Evolutionary conservation across 2,329 filamentous ascomycete genomes (phyloP).

Genomic region (Lecanicillium sp.): DNA sequence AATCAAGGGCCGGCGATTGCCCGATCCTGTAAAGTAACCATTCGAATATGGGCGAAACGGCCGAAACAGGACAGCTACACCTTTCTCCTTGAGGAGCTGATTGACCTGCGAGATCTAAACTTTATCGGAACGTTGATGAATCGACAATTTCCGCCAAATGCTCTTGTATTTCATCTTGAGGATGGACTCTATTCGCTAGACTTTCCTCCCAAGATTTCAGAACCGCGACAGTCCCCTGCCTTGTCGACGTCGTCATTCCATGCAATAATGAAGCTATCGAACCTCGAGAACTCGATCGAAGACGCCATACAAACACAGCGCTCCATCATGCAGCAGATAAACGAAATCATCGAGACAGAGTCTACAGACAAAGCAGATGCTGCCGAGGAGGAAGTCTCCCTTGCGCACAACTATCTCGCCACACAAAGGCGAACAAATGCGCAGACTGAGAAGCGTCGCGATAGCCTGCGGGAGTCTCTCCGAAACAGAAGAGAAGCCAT

Average conservation of each 20-base stretch:
- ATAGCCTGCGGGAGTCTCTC: constrained; percentile 61
- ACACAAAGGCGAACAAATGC: constrained; percentile 60
- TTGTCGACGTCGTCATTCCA: constrained; percentile 73
- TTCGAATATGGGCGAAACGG: constrained; percentile 67
- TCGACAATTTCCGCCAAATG: constrained; percentile 71
- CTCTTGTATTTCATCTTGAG: constrained; percentile 73
- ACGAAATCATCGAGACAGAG: constrained; percentile 39
- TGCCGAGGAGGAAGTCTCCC: constrained; percentile 38
- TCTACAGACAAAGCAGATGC: constrained; percentile 34
- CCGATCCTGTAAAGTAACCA: constrained; percentile 52
- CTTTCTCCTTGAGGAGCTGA: constrained; percentile 61
- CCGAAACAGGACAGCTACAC: constrained; percentile 41
- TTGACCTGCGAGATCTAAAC: constrained; percentile 66
- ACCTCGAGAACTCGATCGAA: constrained; percentile 83
- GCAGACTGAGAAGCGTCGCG: constrained; percentile 50
- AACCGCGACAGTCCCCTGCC: constrained; percentile 42
- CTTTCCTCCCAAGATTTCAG: constrained; percentile 42
- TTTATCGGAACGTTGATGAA: constrained; percentile 67
- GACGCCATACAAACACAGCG: constrained; percentile 75
- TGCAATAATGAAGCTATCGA: constrained; percentile 77
- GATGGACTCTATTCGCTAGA: constrained; percentile 84
- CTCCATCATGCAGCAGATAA: constrained; percentile 70
- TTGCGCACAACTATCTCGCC: constrained; percentile 47
- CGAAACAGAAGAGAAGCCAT: constrained; percentile 60
- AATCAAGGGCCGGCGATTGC: constrained; percentile 54